Evolutionary conservation across 768 basidiomycete species (phyloP), one percentile per base, ranked within the genome.

Genomic region (Clitopilus hobsonii): DNA sequence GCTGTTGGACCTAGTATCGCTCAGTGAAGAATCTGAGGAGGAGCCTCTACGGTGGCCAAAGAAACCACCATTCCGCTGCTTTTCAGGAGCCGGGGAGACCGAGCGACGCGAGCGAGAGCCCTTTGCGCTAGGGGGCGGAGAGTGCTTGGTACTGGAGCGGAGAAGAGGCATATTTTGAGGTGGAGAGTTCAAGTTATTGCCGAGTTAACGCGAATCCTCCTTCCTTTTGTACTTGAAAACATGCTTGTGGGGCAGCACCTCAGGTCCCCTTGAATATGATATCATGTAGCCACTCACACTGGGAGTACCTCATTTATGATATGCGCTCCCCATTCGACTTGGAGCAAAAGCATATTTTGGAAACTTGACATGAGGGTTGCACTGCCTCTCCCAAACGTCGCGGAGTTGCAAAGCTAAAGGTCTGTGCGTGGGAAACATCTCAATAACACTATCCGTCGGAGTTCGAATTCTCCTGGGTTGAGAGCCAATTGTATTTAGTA

Each of bases 391-490:
- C 13, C n/a, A 16, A 18, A 7, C 18, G n/a, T 45, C 41, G n/a
- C 41, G n/a, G 41, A 20, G 41, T 20, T 45, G 16, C 22, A 26
- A 26, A 11, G 23, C 11, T 49, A 41, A 6, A 8, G 74, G 76
- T 69, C 73, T 55, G 75, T 74, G 78, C 78, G 78, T 77, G 77
- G 38, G 72, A 76, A 65, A 50, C 24, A 13, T 5, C 7, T 18
- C 6, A 4, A 25, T 51, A 55, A 38, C 57, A 66, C 54, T 63
- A 69, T 61, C 60, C 55, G 65, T 72, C 78, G 75, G 73, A 75
- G 76, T 74, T 71, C 70, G 72, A 79, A 78, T 52, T 57, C 52
- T 74, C 69, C 68, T 60, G 70, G 71, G 68, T 73, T 65, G 61
- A 54, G 56, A 11, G 62, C 58, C 68, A 72, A 71, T 66, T 70